These are phyloP conservation scores for Bruguiera hainesii DNA, from an alignment of 441 rosid genomes.

Conservation along the genomic window DNA sequence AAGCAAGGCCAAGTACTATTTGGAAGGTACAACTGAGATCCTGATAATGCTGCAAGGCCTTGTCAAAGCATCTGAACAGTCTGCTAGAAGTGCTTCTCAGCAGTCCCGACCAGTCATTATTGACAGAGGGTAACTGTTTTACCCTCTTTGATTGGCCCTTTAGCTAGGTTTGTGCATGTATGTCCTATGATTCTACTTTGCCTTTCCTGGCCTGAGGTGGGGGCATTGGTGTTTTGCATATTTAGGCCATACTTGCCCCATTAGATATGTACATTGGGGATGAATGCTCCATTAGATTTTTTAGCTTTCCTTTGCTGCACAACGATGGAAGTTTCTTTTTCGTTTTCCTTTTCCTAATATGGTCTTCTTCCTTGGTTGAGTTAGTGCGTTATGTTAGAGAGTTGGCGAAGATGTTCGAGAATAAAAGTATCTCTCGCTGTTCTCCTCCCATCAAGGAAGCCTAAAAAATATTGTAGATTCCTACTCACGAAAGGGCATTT, in stretches of 20 bases:
- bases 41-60: slow-evolving; percentile 68
- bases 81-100: slow-evolving; percentile 24
- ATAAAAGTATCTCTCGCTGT: too few species aligned
- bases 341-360: too few species aligned
- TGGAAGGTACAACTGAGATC: slow-evolving; percentile 78
- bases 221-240: background rate
- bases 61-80: slow-evolving; percentile 42
- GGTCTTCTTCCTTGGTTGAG: too few species aligned
- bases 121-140: slow-evolving; percentile 13
- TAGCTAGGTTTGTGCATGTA: background rate
- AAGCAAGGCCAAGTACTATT: slow-evolving; percentile 88
- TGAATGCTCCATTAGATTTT: too few species aligned
- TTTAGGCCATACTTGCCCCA: background rate
- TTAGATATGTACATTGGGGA: too few species aligned
- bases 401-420: too few species aligned
- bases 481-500: too few species aligned
- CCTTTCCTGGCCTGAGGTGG: background rate
- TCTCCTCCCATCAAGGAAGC: too few species aligned
- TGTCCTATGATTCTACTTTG: background rate
- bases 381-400: too few species aligned
- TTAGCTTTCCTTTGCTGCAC: too few species aligned
- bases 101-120: slow-evolving; percentile 13
- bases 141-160: background rate
- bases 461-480: too few species aligned
- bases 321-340: too few species aligned